Base-by-base conservation (phyloP, 1,284 basidiomycete species). In the Microbotryum lychnidis-dioicae region DNA sequence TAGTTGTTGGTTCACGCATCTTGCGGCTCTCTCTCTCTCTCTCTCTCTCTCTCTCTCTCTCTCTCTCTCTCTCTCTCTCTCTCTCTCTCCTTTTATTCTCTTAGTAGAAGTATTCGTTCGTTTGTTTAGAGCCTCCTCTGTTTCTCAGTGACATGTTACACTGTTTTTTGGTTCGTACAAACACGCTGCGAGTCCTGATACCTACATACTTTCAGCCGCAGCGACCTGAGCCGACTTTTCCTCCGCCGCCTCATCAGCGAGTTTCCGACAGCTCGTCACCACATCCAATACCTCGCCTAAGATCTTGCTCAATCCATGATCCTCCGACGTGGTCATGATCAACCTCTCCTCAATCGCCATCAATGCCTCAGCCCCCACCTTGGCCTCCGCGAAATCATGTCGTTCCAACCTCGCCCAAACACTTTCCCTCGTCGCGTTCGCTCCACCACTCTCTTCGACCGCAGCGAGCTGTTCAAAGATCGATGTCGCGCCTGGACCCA, bases 261-360 rank as follows among this genome's bases (percentile, higher is more conserved):
- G n/a, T 42, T 47, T 45, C 46, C 58, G 14, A 46, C 56, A 60
- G 18, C 42, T 31, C 50, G 60, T 56, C 6, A 67, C 46, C 10
- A 55, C 50, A 21, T 29, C 53, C 3, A 62, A 44, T 21, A 65
- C 60, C 57, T 67, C 68, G 5, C 56, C 60, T 16, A 69, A 48
- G 10, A 67, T 54, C 54, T 65, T 67, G 42, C 65, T 61, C 49
- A 69, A 49, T 20, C 57, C 57, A 18, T 56, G 58, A 31, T 69
- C 66, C 56, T 60, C 55, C 57, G 67, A 50, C 16, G 61, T 54
- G 5, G 53, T 67, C 45, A 10, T 33, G 21, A 64, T 25, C 23
- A 67, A 27, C 18, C 20, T 23, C 6, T 51, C 53, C 54, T 62
- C 50, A 6, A 69, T 20, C 16, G 33, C 47, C 20, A 55, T 18